Conservation (phyloP, 2,329 filamentous ascomycete species). For the Pseudogymnoascus sp. region DNA sequence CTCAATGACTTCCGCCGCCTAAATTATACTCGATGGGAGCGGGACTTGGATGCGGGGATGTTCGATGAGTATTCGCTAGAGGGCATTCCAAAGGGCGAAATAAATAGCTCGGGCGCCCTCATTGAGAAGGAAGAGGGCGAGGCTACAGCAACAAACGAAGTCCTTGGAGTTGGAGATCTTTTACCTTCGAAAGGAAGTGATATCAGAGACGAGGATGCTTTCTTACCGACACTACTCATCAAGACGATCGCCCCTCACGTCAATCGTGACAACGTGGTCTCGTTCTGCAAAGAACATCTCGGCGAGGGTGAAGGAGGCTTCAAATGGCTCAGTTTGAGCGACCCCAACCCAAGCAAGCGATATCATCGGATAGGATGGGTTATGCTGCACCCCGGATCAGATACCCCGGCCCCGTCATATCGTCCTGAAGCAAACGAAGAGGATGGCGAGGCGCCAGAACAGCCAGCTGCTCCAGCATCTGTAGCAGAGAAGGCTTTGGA, state of each 20-base stretch:
- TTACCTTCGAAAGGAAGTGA: constrained; percentile 78
- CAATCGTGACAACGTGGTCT: constrained; percentile 84
- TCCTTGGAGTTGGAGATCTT: constrained; percentile 84
- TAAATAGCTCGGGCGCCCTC: constrained; percentile 74
- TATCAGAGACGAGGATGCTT: constrained; percentile 78
- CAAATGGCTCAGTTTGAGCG: constrained; percentile 91
- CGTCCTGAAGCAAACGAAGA: constrained; percentile 63
- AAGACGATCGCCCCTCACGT: constrained; percentile 97
- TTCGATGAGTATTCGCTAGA: constrained; percentile 96
- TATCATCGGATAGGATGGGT: constrained; percentile 99
- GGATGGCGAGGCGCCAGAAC: constrained; percentile 41
- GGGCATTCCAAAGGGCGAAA: constrained; percentile 87
- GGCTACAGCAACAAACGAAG: constrained; percentile 82
- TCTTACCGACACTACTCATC: constrained; percentile 88
- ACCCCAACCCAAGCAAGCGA: constrained; percentile 93
- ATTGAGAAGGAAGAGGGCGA: constrained; percentile 95
- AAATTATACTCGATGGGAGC: constrained; percentile 80
- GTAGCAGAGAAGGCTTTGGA: constrained; percentile 83
- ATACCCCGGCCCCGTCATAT: constrained; percentile 55
- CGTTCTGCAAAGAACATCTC: constrained; percentile 88
- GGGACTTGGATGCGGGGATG: constrained; percentile 71
- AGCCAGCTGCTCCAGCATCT: constrained; percentile 37
- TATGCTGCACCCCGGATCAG: constrained; percentile 76
- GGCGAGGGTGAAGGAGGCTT: constrained; percentile 87
- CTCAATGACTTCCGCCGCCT: constrained; percentile 73